Percentiles rank a stretch among this genome's conserved stretches.
Conservation (phyloP, 805 yeast species). For the Teunomyces lycoperdinae region DNA sequence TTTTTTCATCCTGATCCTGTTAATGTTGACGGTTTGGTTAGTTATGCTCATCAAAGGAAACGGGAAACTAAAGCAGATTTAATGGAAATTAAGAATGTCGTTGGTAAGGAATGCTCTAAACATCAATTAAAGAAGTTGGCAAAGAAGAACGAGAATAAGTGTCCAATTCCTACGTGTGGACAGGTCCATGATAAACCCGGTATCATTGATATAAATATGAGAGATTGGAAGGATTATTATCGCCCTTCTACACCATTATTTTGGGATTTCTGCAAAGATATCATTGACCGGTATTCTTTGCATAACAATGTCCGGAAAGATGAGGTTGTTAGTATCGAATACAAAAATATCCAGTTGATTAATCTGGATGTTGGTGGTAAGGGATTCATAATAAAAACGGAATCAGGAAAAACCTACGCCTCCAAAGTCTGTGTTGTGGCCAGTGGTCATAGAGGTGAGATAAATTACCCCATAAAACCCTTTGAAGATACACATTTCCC, state of each 20-base stretch:
- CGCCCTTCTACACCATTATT: constrained; percentile 42
- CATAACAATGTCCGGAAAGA: constrained; percentile 28
- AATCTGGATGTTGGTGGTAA: constrained; percentile 21
- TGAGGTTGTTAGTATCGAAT: constrained; percentile 31
- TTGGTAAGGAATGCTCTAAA: constrained; percentile 43
- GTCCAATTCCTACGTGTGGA: constrained; percentile 16
- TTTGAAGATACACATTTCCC: constrained; percentile 14
- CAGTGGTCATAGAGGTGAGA: constrained; percentile 34
- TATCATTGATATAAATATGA: constrained; percentile 40
- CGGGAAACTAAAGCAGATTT: constrained; percentile 31
- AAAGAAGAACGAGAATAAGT: constrained; percentile 14
- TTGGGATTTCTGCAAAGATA: constrained; percentile 35
- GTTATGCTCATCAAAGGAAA: constrained; percentile 31
- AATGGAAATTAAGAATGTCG: constrained; percentile 41
- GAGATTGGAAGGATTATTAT: constrained; percentile 44
- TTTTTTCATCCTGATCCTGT: constrained; percentile 47
- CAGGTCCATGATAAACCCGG: constrained; percentile 30
- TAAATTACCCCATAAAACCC: constrained; percentile 30
- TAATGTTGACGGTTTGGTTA: constrained; percentile 43
- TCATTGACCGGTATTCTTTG: constrained; percentile 32
- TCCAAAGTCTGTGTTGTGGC: constrained; percentile 34
- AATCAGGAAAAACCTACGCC: constrained; percentile 29
- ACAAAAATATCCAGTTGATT: constrained; percentile 20
- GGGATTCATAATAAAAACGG: constrained; percentile 34
- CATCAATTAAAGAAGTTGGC: constrained; percentile 35